Base-by-base conservation (phyloP, 768 basidiomycete genomes). In the Bullera alba region DNA sequence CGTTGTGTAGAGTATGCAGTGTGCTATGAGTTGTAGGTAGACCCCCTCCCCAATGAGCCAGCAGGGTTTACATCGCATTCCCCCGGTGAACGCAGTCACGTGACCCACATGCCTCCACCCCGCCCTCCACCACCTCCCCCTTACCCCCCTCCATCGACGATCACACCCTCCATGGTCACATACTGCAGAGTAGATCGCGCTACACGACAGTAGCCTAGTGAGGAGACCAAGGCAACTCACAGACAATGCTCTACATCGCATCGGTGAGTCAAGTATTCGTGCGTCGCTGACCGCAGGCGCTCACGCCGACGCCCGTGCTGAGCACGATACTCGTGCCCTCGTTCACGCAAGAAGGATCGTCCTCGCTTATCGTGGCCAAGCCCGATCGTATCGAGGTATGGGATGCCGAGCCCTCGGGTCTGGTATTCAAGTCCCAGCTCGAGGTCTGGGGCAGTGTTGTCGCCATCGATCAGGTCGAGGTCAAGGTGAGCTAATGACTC, bases 401-500 rank as follows among this genome's bases (percentile, higher is more conserved):
- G 62, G 57, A 67, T 49, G 54, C 59, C 7, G 44, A 45, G 12
- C 16, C 17, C 7, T 32, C 53, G 5, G 70, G 68, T 15, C 49
- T 72, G 16, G 53, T 57, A 2, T 36, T 60, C 38, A 30, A 42
- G 7, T 50, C 42, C 28, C 60, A 60, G 39, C 53, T 66, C 2
- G 59, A 65, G 23, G 48, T 70, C 2, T 72, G 70, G 70, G 70
- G 70, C n/a, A 66, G 50, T 30, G 49, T 70, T 6, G 63, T 66
- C 1, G 58, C 56, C 3, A 27, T 72, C n/a, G 66, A 62, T 7
- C 59, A 56, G 47, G 65, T 67, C 12, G 54, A 51, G 8, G 46
- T 60, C 30, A 55, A 58, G 44, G 68, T 69, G 25, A 52, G 58
- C 46, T 12, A 21, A 10, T 12, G 34, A 4, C 28, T 23, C 22